Base-by-base conservation (phyloP, 495 filamentous ascomycete genomes). In the Entonaema liquescens region DNA sequence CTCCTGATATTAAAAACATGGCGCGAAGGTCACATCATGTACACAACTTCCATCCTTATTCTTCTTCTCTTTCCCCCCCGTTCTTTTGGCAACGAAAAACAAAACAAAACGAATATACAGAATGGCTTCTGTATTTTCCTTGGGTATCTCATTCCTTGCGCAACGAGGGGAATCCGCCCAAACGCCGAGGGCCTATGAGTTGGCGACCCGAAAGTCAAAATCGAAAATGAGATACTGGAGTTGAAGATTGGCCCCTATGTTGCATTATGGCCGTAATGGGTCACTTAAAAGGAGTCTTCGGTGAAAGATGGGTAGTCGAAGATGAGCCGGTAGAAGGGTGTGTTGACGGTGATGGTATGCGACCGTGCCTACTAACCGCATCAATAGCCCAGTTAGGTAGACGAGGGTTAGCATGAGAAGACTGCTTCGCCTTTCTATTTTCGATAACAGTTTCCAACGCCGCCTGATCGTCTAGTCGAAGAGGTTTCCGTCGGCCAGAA, bases 301-400 rank as follows among this genome's bases (percentile, higher is more conserved):
- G 40, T n/a, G 35, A 42, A 12, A 56, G 44, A 11, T 54, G 55
- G 7, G 33, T 11, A 31, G 62, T 15, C 33, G 64, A 17, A 6
- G 40, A 35, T 1, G 68, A 38, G 0, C 40, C 17, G 15, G 61
- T 21, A 29, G 42, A 38, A 4, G 49, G 13, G 12, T 70, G 62
- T 5, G 55, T 58, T n/a, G 67, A 61, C 6, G 69, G 65, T 19
- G 54, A 21, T 17, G 60, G 5, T 21, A 53, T 54, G 12, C 70
- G 73, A 33, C 67, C 70, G 35, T 75, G 75, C 35, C 59, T 57
- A 7, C 58, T 56, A 13, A 77, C 54, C 12, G 71, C 71, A 25
- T 73, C 64, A 5, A 53, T 62, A 15, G 75, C 75, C 75, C 75
- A 77, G 25, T 13, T 38, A n/a, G 75, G 73, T 17, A 77, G 65